Evolutionary conservation across 2,329 filamentous ascomycete genomes (phyloP).

Genomic region (Pseudocercospora cruenta): DNA sequence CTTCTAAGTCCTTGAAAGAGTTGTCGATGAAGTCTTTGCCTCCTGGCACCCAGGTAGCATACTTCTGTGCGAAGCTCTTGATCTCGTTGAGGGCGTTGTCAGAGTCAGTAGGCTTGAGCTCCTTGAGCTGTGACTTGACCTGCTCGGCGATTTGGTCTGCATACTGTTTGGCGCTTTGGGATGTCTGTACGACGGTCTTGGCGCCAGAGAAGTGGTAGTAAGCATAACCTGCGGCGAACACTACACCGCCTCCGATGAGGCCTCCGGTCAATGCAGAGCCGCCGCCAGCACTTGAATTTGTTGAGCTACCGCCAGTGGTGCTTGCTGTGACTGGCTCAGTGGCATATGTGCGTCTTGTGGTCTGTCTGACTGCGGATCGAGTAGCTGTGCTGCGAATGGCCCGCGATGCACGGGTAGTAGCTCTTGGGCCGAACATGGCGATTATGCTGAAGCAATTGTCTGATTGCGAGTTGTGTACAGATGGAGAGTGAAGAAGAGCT

Average conservation of each 20-base stretch:
- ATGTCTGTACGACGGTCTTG: constrained; percentile 52
- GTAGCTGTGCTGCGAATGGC: constrained; percentile 13
- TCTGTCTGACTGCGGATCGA: not conserved
- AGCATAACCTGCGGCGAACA: constrained; percentile 13
- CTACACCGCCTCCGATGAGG: constrained; percentile 21
- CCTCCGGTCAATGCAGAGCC: constrained; percentile 20
- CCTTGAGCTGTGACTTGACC: constrained; percentile 47
- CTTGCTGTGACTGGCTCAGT: constrained; percentile 6
- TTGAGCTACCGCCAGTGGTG: constrained; percentile 13
- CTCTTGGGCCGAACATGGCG: constrained; percentile 20
- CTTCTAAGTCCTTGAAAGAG: constrained; percentile 72
- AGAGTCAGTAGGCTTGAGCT: constrained; percentile 63
- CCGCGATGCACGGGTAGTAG: constrained; percentile 21
- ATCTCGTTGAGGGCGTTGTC: constrained; percentile 70
- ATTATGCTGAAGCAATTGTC: not conserved
- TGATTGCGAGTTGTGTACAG: not conserved
- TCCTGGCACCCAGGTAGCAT: constrained; percentile 73
- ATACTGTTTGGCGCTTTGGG: constrained; percentile 61
- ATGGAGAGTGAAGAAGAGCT: not conserved
- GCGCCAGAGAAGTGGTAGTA: constrained; percentile 32
- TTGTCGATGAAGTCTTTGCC: constrained; percentile 69
- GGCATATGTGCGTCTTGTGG: constrained; percentile 20
- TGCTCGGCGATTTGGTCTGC: constrained; percentile 63
- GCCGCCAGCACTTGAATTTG: constrained; percentile 15
- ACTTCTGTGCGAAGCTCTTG: constrained; percentile 67